phyloP scores from a whole-genome alignment of 2,329 filamentous ascomycete genomes.

The Albifimbria verrucaria region DNA sequence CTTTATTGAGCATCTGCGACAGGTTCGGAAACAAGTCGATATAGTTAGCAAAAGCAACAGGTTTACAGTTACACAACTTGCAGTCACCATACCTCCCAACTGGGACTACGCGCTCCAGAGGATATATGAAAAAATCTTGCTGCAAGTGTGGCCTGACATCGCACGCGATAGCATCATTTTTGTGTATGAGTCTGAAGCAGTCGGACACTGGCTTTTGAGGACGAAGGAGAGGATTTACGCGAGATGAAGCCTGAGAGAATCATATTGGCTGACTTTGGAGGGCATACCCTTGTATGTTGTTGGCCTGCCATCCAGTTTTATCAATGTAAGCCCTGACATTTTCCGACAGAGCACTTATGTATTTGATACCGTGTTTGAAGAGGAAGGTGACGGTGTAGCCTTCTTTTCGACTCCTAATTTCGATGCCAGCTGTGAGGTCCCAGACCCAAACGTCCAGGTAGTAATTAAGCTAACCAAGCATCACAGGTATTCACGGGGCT shows the following conservation, averaged over 20 bases:
- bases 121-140: background rate
- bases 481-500: background rate
- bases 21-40: background rate
- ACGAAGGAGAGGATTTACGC: background rate
- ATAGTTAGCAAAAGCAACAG: background rate
- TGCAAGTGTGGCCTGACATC: background rate
- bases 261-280: background rate
- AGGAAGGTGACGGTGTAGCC: background rate
- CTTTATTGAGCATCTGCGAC: background rate
- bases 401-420: background rate
- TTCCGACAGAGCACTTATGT: background rate
- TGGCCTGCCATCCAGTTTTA: background rate
- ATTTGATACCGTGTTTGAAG: background rate
- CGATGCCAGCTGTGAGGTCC: background rate
- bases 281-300: background rate
- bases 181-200: background rate
- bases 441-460: background rate
- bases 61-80: background rate
- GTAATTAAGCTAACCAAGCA: background rate
- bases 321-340: background rate
- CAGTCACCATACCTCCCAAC: background rate
- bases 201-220: conserved; percentile 1
- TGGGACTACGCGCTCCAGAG: background rate
- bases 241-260: background rate
- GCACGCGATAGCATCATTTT: background rate